Base-by-base conservation (phyloP, 108 stramenopile species). In the Nitzschia sp. region DNA sequence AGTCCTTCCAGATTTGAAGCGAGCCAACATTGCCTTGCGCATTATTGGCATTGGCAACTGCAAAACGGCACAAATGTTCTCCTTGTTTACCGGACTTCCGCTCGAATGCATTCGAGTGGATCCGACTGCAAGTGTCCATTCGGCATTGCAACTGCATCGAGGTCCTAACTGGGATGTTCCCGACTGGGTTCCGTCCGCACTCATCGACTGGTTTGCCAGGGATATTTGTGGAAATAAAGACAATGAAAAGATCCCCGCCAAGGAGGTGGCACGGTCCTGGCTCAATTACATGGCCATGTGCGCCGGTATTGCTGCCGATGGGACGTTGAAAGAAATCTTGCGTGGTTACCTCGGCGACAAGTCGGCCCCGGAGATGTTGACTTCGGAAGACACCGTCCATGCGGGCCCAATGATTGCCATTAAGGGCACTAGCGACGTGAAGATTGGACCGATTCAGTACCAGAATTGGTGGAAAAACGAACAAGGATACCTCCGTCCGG, bases 281-380 rank as follows among this genome's bases (percentile, higher is more conserved):
- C 29, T 89, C 31, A 90, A 90, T 52, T 90, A 90, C 68, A 53
- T 87, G 74, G 84, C 87, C 15, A 92, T 92, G 90, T 88, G 85
- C 52, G 83, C 81, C 6, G 90, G 90, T 8, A 87, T 91, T 55
- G 87, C 75, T 9, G 77, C 85, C 19, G 81, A 81, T 3, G 86
- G 81, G 17, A 92, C 90, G 0, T 29, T 92, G 8, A 60, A 54
- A 1, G 87, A 88, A 59, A 87, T 91, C 19, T 48, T 87, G 3
- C 55, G 87, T 1, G 90, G 90, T 21, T 89, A 87, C 61, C 54
- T 85, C 25, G 90, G 87, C 1, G 90, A 92, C 58, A 68, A 52
- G 21, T 63, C 47, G 0, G 85, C 90, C 19, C 87, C 90, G 2
- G 89, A 90, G 62, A 72, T 84, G 13, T 34, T 90, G 1, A n/a